Percentiles rank a stretch among this genome's conserved stretches.
phyloP scores from a whole-genome alignment of 768 basidiomycete genomes.

The Russula dissimulans region DNA sequence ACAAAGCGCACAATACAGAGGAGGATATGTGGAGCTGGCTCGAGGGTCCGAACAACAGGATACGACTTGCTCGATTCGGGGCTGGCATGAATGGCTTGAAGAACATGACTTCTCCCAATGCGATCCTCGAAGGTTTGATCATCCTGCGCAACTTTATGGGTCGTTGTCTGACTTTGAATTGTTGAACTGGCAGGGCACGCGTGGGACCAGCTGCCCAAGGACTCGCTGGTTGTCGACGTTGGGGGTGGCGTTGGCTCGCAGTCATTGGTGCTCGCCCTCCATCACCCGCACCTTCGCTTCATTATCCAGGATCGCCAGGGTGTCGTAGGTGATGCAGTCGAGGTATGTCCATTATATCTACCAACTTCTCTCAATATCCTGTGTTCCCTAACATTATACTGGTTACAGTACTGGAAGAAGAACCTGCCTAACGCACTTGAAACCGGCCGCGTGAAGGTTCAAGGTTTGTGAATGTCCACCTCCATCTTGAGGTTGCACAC shows the following conservation, averaged over 20 bases:
- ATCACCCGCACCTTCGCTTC: conserved; percentile 2
- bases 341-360: not conserved
- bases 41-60: not conserved
- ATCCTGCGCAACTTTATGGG: not conserved
- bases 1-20: not conserved
- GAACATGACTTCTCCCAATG: not conserved
- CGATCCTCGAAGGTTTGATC: not conserved
- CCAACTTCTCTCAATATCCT: not conserved
- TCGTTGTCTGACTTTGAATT: not conserved
- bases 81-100: not conserved
- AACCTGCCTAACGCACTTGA: not conserved
- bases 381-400: not conserved
- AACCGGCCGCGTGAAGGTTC: not conserved
- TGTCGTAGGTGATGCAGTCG: not conserved
- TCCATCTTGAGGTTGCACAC: too few species aligned
- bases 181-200: not conserved
- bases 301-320: conserved; percentile 4
- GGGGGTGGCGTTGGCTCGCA: conserved; percentile 6
- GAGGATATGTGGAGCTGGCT: not conserved
- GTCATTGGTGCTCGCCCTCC: not conserved
- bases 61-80: conserved; percentile 4
- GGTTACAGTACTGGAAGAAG: not conserved
- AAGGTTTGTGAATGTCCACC: not conserved
- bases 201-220: conserved; percentile 4
- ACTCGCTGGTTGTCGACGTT: conserved; percentile 5